Percentiles rank a stretch among this genome's conserved stretches.
Conservation (phyloP, 352 stramenopile species). For the Globisporangium lucens region DNA sequence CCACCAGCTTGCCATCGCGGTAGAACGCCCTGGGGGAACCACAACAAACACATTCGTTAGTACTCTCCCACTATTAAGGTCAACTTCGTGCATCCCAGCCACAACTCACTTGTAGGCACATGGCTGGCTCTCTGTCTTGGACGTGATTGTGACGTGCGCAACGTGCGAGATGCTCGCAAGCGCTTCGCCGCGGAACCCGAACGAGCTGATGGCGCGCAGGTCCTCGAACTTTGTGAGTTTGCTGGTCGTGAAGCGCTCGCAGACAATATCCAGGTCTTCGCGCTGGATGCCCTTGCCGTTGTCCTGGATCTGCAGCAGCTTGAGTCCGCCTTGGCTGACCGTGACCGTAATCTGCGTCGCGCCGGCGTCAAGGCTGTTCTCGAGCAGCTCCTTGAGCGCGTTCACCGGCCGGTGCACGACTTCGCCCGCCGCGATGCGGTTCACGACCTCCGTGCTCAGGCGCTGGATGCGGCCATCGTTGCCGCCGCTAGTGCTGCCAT, state of each 20-base stretch:
- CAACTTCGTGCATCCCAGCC: not conserved
- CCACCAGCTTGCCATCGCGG: conserved; percentile 85
- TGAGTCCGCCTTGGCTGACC: conserved; percentile 84
- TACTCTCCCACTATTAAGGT: not conserved
- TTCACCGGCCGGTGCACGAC: conserved; percentile 94
- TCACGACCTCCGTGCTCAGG: conserved; percentile 90
- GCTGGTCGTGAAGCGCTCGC: conserved; percentile 97
- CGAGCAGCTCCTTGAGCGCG: conserved; percentile 97
- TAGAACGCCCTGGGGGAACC: conserved; percentile 78
- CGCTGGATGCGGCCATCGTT: conserved; percentile 70
- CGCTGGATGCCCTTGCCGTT: conserved; percentile 92
- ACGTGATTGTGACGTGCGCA: conserved; percentile 89
- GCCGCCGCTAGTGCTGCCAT: conserved; percentile 1
- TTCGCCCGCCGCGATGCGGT: conserved; percentile 94
- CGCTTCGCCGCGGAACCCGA: conserved; percentile 98
- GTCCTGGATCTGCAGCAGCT: conserved; percentile 94
- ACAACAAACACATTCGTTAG: conserved; percentile 18
- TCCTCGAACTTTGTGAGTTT: conserved; percentile 96
- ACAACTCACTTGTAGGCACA: conserved; percentile 77
- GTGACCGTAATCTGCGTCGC: conserved; percentile 82
- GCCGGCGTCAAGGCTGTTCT: conserved; percentile 98
- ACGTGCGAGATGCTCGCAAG: conserved; percentile 97
- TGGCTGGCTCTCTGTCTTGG: conserved; percentile 67
- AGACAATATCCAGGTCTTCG: conserved; percentile 94
- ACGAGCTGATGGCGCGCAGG: conserved; percentile 92